These are phyloP conservation scores for Monilinia aucupariae DNA, from an alignment of 2,329 filamentous ascomycete species.

Conservation along the genomic window DNA sequence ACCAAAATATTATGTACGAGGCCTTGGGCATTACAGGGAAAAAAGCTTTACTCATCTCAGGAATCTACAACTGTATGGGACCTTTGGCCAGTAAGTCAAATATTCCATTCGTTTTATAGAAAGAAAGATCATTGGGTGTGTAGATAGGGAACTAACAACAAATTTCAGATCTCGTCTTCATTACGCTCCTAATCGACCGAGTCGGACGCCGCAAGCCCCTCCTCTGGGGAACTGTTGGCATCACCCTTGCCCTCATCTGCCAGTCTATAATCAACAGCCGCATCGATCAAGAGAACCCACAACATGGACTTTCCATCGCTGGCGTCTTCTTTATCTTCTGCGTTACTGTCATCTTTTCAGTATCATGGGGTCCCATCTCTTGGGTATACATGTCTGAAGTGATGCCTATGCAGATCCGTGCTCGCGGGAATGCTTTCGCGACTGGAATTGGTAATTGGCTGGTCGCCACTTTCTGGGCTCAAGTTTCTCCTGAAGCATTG, in stretches of 20 bases:
- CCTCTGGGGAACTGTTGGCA: constrained; percentile 48
- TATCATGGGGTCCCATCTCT: constrained; percentile 53
- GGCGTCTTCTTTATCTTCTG: constrained; percentile 63
- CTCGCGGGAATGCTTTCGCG: constrained; percentile 52
- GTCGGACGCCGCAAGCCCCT: constrained; percentile 49
- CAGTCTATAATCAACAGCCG: constrained; percentile 54
- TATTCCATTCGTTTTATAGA: neutral
- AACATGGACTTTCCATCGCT: constrained; percentile 48
- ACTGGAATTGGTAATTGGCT: constrained; percentile 55
- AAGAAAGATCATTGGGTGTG: neutral
- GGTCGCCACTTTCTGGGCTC: constrained; percentile 53
- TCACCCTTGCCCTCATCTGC: constrained; percentile 52
- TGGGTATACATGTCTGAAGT: constrained; percentile 65
- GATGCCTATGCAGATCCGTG: constrained; percentile 60
- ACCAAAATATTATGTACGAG: constrained; percentile 54
- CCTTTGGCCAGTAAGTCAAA: constrained; percentile 39
- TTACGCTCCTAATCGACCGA: constrained; percentile 49
- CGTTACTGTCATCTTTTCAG: constrained; percentile 54
- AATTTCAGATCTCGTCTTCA: constrained; percentile 52
- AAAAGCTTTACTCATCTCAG: constrained; percentile 49
- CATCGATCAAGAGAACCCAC: constrained; percentile 38
- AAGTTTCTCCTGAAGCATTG: constrained; percentile 50
- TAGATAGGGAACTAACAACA: neutral
- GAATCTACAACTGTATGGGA: constrained; percentile 56
- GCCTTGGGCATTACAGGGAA: constrained; percentile 52